A percentile compares a stretch with the other conserved stretches of the same genome.
Evolutionary conservation across 2,329 filamentous ascomycete genomes (phyloP).

Genomic region (Botryosphaeria dothidea): DNA sequence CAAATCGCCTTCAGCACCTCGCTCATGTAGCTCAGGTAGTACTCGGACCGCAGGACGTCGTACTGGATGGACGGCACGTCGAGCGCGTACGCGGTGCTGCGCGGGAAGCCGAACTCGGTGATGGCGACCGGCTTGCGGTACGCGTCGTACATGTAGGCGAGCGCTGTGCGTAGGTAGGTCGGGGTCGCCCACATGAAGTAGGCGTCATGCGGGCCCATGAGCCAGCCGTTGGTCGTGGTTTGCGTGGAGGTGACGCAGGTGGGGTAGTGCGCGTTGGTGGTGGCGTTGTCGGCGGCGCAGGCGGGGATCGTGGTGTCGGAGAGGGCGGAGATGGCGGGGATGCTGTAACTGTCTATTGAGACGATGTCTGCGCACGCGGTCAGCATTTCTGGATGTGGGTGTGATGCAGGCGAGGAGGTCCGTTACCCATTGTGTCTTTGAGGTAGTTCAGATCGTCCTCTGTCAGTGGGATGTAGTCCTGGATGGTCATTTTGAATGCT

Average conservation of each 20-base stretch:
- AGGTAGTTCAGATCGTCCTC: not conserved
- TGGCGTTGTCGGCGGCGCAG: constrained; percentile 37
- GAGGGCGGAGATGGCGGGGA: not conserved
- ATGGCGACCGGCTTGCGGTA: constrained; percentile 42
- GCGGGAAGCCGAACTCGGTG: constrained; percentile 39
- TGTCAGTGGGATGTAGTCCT: not conserved
- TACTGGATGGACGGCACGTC: constrained; percentile 29
- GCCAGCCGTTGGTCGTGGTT: not conserved
- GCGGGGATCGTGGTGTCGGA: constrained; percentile 34
- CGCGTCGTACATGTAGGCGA: not conserved
- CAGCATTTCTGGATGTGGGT: not conserved
- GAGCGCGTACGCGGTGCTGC: not conserved
- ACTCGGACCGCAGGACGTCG: constrained; percentile 32
- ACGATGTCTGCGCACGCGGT: not conserved
- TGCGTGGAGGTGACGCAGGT: constrained; percentile 28
- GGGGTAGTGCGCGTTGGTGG: constrained; percentile 34
- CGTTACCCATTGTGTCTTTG: not conserved
- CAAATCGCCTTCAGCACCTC: constrained; percentile 34
- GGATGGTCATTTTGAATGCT: constrained; percentile 31
- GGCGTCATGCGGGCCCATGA: not conserved
- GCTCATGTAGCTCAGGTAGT: constrained; percentile 36
- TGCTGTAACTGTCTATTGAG: not conserved
- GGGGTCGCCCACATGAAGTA: not conserved
- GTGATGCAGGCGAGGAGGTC: not conserved
- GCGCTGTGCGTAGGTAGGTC: not conserved